Conservation (phyloP, 2,329 filamentous ascomycete genomes). For the Microcyclospora tardicrescens region DNA sequence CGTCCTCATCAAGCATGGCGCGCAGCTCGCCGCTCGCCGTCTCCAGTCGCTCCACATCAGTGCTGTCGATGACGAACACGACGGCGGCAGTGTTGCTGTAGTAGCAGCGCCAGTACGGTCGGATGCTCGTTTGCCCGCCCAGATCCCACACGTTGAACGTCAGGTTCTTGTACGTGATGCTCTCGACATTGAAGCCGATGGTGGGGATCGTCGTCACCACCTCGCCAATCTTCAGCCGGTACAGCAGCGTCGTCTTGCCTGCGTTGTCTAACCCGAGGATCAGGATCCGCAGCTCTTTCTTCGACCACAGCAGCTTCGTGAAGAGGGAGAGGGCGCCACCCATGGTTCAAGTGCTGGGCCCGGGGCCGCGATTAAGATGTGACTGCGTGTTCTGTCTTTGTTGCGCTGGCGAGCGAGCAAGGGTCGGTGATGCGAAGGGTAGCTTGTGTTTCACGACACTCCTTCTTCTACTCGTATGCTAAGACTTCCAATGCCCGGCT, state of each 20-base stretch:
- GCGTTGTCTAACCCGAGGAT: conserved; percentile 68
- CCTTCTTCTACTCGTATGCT: neutral
- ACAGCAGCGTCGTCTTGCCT: conserved; percentile 92
- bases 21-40: conserved; percentile 86
- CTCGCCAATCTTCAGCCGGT: conserved; percentile 92
- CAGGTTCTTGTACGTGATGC: conserved; percentile 93
- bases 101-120: conserved; percentile 98
- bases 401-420: neutral
- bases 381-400: neutral
- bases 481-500: neutral
- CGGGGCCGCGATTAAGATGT: neutral
- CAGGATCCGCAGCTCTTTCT: conserved; percentile 96
- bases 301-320: conserved; percentile 68
- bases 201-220: conserved; percentile 98
- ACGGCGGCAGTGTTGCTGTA: conserved; percentile 97
- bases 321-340: conserved; percentile 44
- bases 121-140: conserved; percentile 94
- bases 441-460: neutral
- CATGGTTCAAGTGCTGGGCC: conserved; percentile 28
- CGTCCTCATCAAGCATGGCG: conserved; percentile 94
- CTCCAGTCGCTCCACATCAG: conserved; percentile 86
- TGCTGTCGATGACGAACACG: conserved; percentile 96
- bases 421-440: neutral
- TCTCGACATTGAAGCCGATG: conserved; percentile 98
- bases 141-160: conserved; percentile 99